Conservation (phyloP, 495 filamentous ascomycete genomes). For the Umbilicaria muhlenbergii region DNA sequence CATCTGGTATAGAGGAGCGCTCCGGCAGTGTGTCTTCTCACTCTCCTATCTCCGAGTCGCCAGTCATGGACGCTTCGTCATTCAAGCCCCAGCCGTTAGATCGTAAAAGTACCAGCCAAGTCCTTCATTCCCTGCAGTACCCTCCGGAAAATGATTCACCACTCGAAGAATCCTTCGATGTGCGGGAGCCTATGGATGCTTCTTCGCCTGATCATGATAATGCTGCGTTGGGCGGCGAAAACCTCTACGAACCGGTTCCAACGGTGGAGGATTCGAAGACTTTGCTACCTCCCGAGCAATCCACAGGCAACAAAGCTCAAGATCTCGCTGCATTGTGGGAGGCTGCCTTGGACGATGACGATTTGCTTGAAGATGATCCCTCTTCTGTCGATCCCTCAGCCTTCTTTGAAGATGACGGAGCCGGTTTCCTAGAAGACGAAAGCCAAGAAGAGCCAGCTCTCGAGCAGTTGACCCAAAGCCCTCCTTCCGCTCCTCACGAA, state of each 20-base stretch:
- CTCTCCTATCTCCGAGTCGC: constrained; percentile 11
- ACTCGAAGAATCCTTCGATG: neutral
- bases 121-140: constrained; percentile 22
- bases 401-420: constrained; percentile 55
- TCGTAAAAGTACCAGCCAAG: constrained; percentile 45
- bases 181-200: neutral
- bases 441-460: neutral
- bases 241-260: neutral
- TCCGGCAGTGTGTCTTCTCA: constrained; percentile 23
- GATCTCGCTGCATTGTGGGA: constrained; percentile 74
- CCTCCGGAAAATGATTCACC: neutral
- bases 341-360: constrained; percentile 64
- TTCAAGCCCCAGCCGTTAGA: constrained; percentile 19
- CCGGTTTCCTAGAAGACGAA: constrained; percentile 54
- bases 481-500: neutral
- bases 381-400: constrained; percentile 32
- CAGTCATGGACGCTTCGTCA: constrained; percentile 22
- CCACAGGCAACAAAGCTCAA: constrained; percentile 23
- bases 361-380: constrained; percentile 54
- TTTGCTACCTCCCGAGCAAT: constrained; percentile 2
- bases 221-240: neutral
- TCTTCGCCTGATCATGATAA: neutral
- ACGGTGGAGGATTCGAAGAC: neutral
- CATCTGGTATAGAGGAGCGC: constrained; percentile 7
- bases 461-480: neutral